These are phyloP conservation scores for Zygosaccharomyces rouxii DNA, from an alignment of 805 yeast genomes.

Conservation along the genomic window DNA sequence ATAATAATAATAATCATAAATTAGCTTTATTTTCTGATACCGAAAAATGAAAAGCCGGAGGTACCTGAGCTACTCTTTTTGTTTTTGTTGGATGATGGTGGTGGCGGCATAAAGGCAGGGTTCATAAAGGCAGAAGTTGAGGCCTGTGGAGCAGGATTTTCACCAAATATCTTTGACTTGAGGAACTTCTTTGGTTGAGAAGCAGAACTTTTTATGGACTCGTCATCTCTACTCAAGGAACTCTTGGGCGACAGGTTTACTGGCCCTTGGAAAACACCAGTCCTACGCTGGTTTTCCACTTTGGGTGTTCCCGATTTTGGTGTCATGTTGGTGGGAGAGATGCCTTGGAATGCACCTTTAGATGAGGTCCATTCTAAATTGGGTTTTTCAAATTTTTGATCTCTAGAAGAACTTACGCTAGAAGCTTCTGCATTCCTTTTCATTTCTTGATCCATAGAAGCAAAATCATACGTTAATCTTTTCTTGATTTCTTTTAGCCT, in stretches of 20 bases:
- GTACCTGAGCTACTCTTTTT: conserved; percentile 12
- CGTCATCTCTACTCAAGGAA: conserved; percentile 13
- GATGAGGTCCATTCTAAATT: background rate
- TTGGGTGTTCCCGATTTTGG: conserved; percentile 3
- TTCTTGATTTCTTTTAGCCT: conserved; percentile 21
- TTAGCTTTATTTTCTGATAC: conserved; percentile 14
- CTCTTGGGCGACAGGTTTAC: conserved; percentile 20
- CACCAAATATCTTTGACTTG: conserved; percentile 6
- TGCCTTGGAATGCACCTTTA: conserved; percentile 1
- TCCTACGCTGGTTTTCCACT: conserved; percentile 9
- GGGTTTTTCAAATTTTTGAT: conserved; percentile 2
- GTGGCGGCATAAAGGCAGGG: conserved; percentile 18
- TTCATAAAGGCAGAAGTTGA: conserved; percentile 16
- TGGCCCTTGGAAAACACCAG: conserved; percentile 9
- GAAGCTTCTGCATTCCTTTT: background rate
- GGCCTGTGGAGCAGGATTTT: conserved; percentile 2
- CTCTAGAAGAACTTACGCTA: background rate
- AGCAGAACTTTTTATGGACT: conserved; percentile 1
- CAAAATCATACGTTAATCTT: conserved; percentile 15
- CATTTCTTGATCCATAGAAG: conserved; percentile 12
- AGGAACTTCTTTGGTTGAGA: conserved; percentile 5
- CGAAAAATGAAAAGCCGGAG: conserved; percentile 21
- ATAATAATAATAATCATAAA: background rate
- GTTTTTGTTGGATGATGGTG: conserved; percentile 11
- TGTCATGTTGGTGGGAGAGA: background rate